Evolutionary conservation across 495 filamentous ascomycete genomes (phyloP), one percentile per base, ranked within the genome.

Genomic region (Aspergillus saccharolyticus): DNA sequence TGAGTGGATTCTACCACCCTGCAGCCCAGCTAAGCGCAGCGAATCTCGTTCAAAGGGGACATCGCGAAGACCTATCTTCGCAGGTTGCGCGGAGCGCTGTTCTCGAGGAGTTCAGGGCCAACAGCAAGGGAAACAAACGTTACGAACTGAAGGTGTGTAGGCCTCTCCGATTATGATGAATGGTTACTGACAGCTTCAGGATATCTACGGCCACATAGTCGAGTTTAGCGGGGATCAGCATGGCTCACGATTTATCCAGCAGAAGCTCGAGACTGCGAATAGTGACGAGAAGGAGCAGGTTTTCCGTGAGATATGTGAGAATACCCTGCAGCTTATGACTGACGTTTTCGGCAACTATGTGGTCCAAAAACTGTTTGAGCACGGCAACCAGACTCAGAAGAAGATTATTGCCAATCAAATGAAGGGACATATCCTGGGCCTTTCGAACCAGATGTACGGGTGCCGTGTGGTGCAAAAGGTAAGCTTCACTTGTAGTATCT

Each of bases 271-370:
- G 75, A 89, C 87, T 2, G 95, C 95, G 46, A 97, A 96, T 66
- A 95, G 91, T 60, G 94, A 98, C 55, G 94, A 98, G 66, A 97
- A 96, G 67, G 90, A 96, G n/a, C 85, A 87, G 47, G 85, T 97
- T 2, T 98, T 96, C 75, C 78, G 78, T 0, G 95, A 97, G 66
- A 89, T 98, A 42, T 79, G 85, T 61, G 82, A 85, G 0, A 93
- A 97, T 63, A 82, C 85, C 9, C 63, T 96, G 42, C 91, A 92
- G 67, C 75, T 97, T 44, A 97, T 96, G 91, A 93, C 87, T 12
- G 95, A 97, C 66, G 87, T 97, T 15, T 97, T 96, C 66, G 94
- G 94, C 17, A 98, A 98, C 71, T 98, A 97, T 66, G 94, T 98
- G 39, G 94, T 97, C 20, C 94, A 98, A 65, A 97, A 97, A 68